Evolutionary conservation across 1,284 basidiomycete species (phyloP).

Genomic region (Ganoderma leucocontextum): DNA sequence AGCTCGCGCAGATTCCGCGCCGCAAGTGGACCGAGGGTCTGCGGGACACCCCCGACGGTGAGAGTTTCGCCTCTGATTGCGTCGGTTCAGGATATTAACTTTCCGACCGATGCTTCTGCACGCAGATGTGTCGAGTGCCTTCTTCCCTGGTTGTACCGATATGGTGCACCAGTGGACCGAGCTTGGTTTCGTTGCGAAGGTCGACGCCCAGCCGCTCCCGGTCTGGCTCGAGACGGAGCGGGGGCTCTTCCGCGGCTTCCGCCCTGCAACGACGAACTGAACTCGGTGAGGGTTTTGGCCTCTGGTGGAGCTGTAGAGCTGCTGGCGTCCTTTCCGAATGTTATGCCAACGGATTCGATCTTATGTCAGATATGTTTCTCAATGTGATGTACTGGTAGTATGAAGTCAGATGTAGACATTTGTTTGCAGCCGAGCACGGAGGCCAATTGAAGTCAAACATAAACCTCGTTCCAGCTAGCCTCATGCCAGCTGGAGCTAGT

Average conservation of each 20-base stretch:
- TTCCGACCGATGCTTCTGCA: background rate
- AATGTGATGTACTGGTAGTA: background rate
- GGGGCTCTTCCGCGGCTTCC: background rate
- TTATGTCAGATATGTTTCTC: background rate
- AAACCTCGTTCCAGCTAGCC: too few relatives aligned
- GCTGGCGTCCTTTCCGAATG: too few relatives aligned
- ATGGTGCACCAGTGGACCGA: background rate
- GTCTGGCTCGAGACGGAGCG: background rate
- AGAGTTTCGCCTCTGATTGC: background rate
- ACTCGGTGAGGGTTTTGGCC: background rate
- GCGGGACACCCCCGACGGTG: background rate
- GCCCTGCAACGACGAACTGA: background rate
- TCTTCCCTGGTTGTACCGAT: background rate
- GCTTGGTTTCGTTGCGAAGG: background rate
- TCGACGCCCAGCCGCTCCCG: background rate
- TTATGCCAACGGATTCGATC: background rate
- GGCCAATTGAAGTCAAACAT: too few relatives aligned
- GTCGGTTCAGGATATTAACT: background rate
- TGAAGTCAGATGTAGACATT: background rate
- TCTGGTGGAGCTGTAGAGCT: background rate
- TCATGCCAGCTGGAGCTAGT: too few relatives aligned
- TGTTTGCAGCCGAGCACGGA: too few relatives aligned
- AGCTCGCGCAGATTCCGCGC: background rate
- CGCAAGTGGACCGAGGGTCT: conserved; percentile 2
- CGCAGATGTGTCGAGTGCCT: background rate